Evolutionary conservation across 2,329 filamentous ascomycete genomes (phyloP).

Genomic region (Massarina eburnea): DNA sequence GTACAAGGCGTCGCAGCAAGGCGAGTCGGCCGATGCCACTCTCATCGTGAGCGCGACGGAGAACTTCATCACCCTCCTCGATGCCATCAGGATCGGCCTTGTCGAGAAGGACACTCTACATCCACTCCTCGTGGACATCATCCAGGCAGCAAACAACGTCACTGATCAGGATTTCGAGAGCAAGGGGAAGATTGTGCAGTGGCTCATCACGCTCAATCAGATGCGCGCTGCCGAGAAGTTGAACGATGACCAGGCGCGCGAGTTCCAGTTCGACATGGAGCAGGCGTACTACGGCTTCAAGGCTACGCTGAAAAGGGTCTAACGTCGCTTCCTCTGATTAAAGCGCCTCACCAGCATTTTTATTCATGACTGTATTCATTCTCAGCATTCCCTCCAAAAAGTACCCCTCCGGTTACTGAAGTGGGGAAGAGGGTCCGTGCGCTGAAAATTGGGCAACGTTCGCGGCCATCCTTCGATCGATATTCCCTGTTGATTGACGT

Average conservation of each 20-base stretch:
- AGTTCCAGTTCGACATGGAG: conserved; percentile 91
- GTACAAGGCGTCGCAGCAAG: conserved; percentile 43
- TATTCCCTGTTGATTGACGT: not conserved
- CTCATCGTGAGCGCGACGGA: conserved; percentile 90
- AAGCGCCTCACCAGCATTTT: too few relatives aligned
- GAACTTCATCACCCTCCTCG: conserved; percentile 97
- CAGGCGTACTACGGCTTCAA: conserved; percentile 95
- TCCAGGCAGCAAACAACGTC: conserved; percentile 95
- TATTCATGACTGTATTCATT: too few relatives aligned
- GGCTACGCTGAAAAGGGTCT: conserved; percentile 61
- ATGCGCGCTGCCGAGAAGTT: conserved; percentile 96
- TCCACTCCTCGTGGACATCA: conserved; percentile 89
- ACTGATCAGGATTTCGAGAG: conserved; percentile 94
- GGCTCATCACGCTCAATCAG: conserved; percentile 95
- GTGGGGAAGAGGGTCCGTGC: not conserved
- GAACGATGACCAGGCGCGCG: conserved; percentile 80
- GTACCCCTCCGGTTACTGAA: not conserved
- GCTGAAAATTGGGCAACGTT: not conserved
- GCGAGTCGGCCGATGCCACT: conserved; percentile 54
- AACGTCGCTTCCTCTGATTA: not conserved
- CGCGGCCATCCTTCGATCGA: too few relatives aligned
- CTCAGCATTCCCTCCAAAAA: not conserved
- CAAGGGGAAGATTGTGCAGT: conserved; percentile 96
- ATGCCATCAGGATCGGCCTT: conserved; percentile 88
- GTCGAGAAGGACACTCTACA: conserved; percentile 96